phyloP scores from a whole-genome alignment of 164 flowering plant species.

The Piper betle region DNA sequence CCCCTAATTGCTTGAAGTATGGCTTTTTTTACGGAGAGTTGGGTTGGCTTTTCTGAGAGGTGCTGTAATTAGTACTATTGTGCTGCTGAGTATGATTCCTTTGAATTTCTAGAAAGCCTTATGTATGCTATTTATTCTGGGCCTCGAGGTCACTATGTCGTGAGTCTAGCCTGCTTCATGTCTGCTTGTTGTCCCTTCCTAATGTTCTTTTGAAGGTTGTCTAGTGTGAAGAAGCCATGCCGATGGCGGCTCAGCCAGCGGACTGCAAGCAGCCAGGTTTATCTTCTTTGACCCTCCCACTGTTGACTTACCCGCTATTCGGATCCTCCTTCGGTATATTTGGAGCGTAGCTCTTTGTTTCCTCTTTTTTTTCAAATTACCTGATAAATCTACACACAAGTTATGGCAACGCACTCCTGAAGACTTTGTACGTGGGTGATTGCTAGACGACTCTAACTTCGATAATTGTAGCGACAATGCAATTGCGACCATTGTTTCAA shows the following conservation, averaged over 20 bases:
- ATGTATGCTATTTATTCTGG: too few relatives aligned
- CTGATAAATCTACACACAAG: too few relatives aligned
- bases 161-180: background rate
- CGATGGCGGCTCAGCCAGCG: background rate
- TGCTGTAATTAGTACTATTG: background rate
- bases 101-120: too few relatives aligned
- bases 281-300: background rate
- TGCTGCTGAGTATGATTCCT: too few relatives aligned
- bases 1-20: background rate
- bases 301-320: background rate
- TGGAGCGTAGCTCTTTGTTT: too few relatives aligned
- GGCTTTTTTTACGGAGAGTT: background rate
- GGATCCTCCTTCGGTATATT: too few relatives aligned
- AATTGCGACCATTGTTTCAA: too few relatives aligned
- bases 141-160: background rate
- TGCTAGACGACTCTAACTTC: too few relatives aligned
- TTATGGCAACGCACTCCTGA: too few relatives aligned
- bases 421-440: too few relatives aligned
- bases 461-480: too few relatives aligned
- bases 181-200: background rate
- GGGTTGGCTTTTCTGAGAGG: background rate
- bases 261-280: background rate
- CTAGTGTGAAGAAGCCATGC: background rate
- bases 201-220: background rate
- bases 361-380: too few relatives aligned